These are phyloP conservation scores for Zymoseptoria tritici DNA, from an alignment of 2,329 filamentous ascomycete genomes.

Conservation along the genomic window DNA sequence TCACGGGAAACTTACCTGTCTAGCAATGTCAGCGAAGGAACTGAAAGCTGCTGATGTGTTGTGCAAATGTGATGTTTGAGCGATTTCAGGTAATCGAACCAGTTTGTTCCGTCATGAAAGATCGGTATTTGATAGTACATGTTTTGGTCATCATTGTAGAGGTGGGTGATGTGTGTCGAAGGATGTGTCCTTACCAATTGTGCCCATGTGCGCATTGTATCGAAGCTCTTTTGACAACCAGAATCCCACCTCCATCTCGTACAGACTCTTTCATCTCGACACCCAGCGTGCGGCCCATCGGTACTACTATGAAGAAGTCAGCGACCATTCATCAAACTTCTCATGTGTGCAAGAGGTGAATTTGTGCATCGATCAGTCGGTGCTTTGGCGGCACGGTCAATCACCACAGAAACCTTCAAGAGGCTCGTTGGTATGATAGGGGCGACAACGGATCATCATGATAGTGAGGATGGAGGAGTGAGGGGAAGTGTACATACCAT, in stretches of 20 bases:
- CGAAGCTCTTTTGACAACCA: background rate
- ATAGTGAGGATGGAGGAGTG: conserved; percentile 15
- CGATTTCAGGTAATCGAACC: conserved; percentile 43
- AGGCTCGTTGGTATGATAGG: conserved; percentile 48
- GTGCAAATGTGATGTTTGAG: background rate
- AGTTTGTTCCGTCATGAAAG: conserved; percentile 37
- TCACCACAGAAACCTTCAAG: conserved; percentile 43
- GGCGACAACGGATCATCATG: conserved; percentile 57
- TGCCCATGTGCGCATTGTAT: background rate
- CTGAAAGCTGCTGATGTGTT: background rate
- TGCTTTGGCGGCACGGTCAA: conserved; percentile 57
- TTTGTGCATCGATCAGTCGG: conserved; percentile 39
- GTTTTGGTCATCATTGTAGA: conserved; percentile 37
- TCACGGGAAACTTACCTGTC: conserved; percentile 26
- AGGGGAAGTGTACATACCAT: conserved; percentile 12
- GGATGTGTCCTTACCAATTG: background rate
- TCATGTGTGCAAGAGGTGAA: conserved; percentile 3
- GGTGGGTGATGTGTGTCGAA: background rate
- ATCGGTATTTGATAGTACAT: conserved; percentile 47
- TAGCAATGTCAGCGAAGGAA: conserved; percentile 17
- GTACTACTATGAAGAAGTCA: conserved; percentile 5
- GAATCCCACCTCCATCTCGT: background rate
- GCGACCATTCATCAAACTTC: conserved; percentile 1
- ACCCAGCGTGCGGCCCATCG: background rate
- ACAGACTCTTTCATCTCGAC: background rate